Evolutionary conservation across 768 basidiomycete genomes (phyloP), one percentile per base, ranked within the genome.

Genomic region (Mycena capillaripes): DNA sequence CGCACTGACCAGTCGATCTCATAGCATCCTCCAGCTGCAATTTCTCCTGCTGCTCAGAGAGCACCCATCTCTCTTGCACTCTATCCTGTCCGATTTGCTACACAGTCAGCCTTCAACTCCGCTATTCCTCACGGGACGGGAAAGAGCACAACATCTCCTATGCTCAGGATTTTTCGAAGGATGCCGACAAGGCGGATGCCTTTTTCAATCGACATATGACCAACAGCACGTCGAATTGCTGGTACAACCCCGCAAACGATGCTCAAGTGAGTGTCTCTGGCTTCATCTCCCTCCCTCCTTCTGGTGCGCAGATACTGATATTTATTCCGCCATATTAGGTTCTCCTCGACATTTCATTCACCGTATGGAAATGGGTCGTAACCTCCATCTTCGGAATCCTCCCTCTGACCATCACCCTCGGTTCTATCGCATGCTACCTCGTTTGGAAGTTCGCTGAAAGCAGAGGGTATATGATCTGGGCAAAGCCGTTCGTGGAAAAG

Each of bases 311-410:
- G n/a, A n/a, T n/a, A 38, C 38, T 38, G 11, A 38, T 38, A 2
- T 11, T 44, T 23, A 27, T 30, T 16, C 34, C 16, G 57, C 23
- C 19, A 42, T 25, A n/a, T 12, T 32, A 48, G 50, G 50, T 70
- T 44, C 32, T 61, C 4, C 70, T 72, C 63, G 56, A 76, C 40
- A 71, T 75, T 21, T 42, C 40, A 14, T 67, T 72, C 27, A 76
- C 76, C 11, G 25, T 56, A 10, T 76, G 76, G 76, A 76, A 73
- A 68, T 76, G 74, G 76, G 76, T 50, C 3, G 66, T 76, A 48
- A 70, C 74, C 16, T 29, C 76, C 3, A 30, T 76, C 11, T 76
- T 76, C 53, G 76, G 76, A 8, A 75, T 76, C 21, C 55, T 76
- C 0, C 76, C 76, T 3, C 25, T 75, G 7, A 16, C 67, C 42